These are phyloP conservation scores for Xylariaceae sp. DNA, from an alignment of 2,329 filamentous ascomycete genomes.

Conservation along the genomic window DNA sequence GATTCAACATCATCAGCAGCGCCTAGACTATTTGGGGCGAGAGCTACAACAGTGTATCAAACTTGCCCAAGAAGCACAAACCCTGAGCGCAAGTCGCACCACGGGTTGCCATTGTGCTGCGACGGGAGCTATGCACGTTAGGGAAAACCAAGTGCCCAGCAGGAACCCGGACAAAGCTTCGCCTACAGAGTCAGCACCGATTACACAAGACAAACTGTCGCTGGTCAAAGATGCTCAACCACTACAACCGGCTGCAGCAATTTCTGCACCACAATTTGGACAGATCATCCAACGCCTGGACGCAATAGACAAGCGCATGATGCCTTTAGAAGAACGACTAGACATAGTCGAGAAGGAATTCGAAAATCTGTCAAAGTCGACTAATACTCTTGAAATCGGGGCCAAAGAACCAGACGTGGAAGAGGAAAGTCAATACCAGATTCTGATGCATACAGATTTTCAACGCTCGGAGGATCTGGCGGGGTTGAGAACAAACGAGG, in stretches of 20 bases:
- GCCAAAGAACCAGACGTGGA: conserved; percentile 2
- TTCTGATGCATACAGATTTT: conserved; percentile 18
- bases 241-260: background rate
- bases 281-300: conserved; percentile 12
- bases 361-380: conserved; percentile 10
- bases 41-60: conserved; percentile 14
- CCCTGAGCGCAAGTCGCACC: conserved; percentile 4
- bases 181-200: conserved; percentile 1
- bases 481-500: conserved; percentile 13
- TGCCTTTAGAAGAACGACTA: conserved; percentile 14
- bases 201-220: background rate
- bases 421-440: conserved; percentile 17
- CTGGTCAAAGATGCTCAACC: background rate
- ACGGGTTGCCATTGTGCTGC: conserved; percentile 1
- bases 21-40: conserved; percentile 17
- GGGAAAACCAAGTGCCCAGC: background rate
- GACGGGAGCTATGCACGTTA: conserved; percentile 2
- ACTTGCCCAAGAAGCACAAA: conserved; percentile 8
- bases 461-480: conserved; percentile 14
- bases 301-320: conserved; percentile 13
- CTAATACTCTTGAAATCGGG: conserved; percentile 9
- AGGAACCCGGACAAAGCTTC: conserved; percentile 1
- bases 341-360: conserved; percentile 9
- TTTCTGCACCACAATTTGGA: conserved; percentile 3
- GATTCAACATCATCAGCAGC: conserved; percentile 19